Conservation (phyloP, 371 early-diverging fungal genomes). For the Syncephalastrum racemosum region DNA sequence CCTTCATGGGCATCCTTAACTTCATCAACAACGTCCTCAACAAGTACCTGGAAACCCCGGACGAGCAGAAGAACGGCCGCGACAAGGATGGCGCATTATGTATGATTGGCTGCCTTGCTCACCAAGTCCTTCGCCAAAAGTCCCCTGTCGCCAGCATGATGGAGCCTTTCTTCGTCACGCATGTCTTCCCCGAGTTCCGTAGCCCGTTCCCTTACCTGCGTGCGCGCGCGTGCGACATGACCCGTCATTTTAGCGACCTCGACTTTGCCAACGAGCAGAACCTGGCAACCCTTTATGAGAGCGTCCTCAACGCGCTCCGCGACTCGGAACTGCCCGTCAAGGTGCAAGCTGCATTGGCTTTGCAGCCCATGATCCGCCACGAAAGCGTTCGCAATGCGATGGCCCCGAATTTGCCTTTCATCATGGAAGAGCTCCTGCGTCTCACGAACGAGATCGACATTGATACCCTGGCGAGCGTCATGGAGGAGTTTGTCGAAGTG, state of each 20-base stretch:
- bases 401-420: conserved; percentile 71
- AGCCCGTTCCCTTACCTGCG: conserved; percentile 79
- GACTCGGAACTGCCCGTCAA: conserved; percentile 85
- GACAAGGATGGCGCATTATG: conserved; percentile 87
- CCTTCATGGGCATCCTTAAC: conserved; percentile 73
- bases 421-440: conserved; percentile 83
- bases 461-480: conserved; percentile 82
- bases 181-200: conserved; percentile 87
- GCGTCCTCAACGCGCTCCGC: conserved; percentile 63
- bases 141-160: conserved; percentile 64
- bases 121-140: conserved; percentile 62
- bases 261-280: conserved; percentile 48
- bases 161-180: conserved; percentile 76
- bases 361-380: conserved; percentile 75
- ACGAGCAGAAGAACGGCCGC: conserved; percentile 67
- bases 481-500: conserved; percentile 88
- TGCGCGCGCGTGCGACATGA: conserved; percentile 57
- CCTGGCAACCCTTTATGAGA: conserved; percentile 57
- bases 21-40: conserved; percentile 73
- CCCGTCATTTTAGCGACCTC: conserved; percentile 41
- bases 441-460: conserved; percentile 89
- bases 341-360: conserved; percentile 78
- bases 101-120: conserved; percentile 75
- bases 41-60: conserved; percentile 53
- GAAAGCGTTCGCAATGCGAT: conserved; percentile 71